Base-by-base conservation (phyloP, 805 yeast genomes). In the Kuraishia ogatae region DNA sequence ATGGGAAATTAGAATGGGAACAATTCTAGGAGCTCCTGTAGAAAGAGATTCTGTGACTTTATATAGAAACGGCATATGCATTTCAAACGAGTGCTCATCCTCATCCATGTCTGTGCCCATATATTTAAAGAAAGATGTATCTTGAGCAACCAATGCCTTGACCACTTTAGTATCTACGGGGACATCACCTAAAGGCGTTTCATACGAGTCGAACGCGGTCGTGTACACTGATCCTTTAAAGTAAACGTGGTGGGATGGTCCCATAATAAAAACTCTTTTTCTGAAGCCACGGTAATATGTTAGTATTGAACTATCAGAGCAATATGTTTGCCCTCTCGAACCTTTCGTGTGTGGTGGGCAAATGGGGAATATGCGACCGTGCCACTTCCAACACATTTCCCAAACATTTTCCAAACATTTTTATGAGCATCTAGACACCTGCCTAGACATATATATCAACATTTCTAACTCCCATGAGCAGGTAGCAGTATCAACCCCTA, bases 171-270 rank as follows among this genome's bases (percentile, higher is more conserved):
- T 66, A 66, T 93, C 97, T 19, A 93, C 87, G 0, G 75, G 72
- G 2, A 94, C 64, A 28, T 78, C 64, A 0, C 99, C 99, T 20
- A 92, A 65, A 0, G 99, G 99, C 0, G 99, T 93, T 29, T 79
- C 86, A 63, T 89, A 84, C 8, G 58, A 60, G 15, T 72, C 74
- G 64, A 75, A 90, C 1, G 67, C 68, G 1, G 87, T 76, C 1
- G 85, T 61, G 56, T 81, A 69, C 0, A 81, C 87, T 26, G 76
- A 74, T 26, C 85, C 84, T 55, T 74, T 74, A 71, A 87, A 89
- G 66, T 86, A 92, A 8, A 87, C 85, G 67, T 89, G 96, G 66
- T 94, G 99, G 0, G 97, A 87, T 0, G 99, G 99, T 0, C 98
- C 97, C 65, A 94, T 66, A 1, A 94, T 73, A 60, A 94, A 88